Evolutionary conservation across 208 protist genomes (phyloP).

Genomic region (Trypanosoma scelopori): DNA sequence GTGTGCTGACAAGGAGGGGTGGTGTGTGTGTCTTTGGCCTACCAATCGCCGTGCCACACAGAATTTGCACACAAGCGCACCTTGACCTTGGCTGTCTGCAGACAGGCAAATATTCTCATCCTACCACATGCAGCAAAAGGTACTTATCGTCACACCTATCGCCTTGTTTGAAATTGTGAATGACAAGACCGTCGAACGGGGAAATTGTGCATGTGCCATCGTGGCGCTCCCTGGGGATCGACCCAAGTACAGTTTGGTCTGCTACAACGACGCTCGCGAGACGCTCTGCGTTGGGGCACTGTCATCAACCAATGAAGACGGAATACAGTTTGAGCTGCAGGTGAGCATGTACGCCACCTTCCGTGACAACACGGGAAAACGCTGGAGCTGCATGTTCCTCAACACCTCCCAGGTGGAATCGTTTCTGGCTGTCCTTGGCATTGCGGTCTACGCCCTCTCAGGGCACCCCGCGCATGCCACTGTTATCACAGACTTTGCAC

Average conservation of each 20-base stretch:
- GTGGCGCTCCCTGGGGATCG: constrained; percentile 46
- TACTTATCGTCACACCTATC: constrained; percentile 53
- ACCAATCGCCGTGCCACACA: neutral
- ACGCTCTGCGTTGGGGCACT: constrained; percentile 65
- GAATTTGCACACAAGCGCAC: neutral
- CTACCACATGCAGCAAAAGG: constrained; percentile 59
- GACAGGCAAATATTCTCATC: neutral
- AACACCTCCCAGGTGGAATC: constrained; percentile 35
- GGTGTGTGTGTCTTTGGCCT: too few species aligned
- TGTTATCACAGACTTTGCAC: constrained; percentile 50
- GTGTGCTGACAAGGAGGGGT: too few species aligned
- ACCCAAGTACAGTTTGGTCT: constrained; percentile 78
- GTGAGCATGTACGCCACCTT: constrained; percentile 65
- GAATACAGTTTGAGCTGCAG: constrained; percentile 49
- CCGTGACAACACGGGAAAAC: constrained; percentile 48
- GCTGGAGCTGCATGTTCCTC: constrained; percentile 59
- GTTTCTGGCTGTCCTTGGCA: constrained; percentile 57
- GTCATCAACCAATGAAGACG: constrained; percentile 40
- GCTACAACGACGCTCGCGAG: constrained; percentile 68
- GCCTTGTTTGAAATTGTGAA: constrained; percentile 53
- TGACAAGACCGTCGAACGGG: constrained; percentile 47
- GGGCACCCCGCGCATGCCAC: constrained; percentile 43
- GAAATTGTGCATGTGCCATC: constrained; percentile 66
- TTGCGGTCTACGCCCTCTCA: constrained; percentile 59
- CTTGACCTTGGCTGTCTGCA: neutral